phyloP scores from a whole-genome alignment of 768 basidiomycete genomes.

The Russula lepida region DNA sequence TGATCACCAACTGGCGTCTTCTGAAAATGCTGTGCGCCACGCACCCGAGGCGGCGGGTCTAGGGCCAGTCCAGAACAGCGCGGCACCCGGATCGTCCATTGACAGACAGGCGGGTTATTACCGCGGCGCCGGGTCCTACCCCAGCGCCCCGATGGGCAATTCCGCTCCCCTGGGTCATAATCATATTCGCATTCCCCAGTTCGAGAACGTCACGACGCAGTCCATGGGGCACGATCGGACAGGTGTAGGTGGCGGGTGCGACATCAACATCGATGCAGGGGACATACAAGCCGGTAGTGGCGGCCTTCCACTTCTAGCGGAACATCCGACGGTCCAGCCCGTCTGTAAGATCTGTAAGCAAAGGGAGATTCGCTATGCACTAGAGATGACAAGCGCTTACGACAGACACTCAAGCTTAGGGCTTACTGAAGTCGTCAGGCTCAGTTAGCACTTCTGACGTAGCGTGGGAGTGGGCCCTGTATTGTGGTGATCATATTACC shows the following conservation, averaged over 20 bases:
- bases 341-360: conserved; percentile 11
- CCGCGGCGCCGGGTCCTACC: conserved; percentile 4
- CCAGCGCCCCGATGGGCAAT: conserved; percentile 12
- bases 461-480: neutral
- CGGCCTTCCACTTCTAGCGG: neutral
- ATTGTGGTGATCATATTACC: neutral
- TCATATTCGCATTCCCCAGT: neutral
- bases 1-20: conserved; percentile 15
- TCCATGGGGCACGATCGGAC: conserved; percentile 17
- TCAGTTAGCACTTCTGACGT: neutral
- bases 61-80: conserved; percentile 17
- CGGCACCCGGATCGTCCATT: conserved; percentile 13
- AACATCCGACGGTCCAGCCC: neutral
- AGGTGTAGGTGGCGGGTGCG: conserved; percentile 7
- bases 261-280: conserved; percentile 2
- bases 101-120: conserved; percentile 8
- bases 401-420: conserved; percentile 8
- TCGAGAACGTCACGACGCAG: conserved; percentile 8
- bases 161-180: neutral
- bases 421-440: neutral
- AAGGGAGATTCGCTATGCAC: neutral
- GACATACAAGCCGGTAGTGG: neutral
- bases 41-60: conserved; percentile 12
- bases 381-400: neutral
- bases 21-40: conserved; percentile 7